Base-by-base conservation (phyloP, 257 asterid genomes). In the Gentiana dahurica region DNA sequence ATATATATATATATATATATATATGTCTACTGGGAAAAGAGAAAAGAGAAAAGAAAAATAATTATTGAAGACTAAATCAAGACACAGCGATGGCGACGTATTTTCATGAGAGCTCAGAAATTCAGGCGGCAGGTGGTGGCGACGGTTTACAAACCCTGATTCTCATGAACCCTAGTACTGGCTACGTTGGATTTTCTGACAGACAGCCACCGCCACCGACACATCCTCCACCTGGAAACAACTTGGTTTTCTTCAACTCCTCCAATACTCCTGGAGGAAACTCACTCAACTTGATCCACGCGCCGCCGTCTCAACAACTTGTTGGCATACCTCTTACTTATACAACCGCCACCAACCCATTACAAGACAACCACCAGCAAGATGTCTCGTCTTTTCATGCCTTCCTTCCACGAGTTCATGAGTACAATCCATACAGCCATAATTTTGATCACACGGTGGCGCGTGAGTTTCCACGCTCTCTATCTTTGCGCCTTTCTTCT, bases 81-180 rank as follows among this genome's bases (percentile, higher is more conserved):
- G 41, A 55, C 15, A 55, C 47, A 64, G 52, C 71, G 66, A 91
- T 91, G 98, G 93, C 86, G 77, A 70, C 93, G 53, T 91, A 87
- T 75, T 91, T 74, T 67, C 89, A 87, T 69, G 95, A 87, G 51
- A 87, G 83, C 65, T 82, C 96, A 1, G 98, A 87, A 62, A 76
- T 87, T 53, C 89, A 78, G 68, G 8, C 46, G 1, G 24, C 24
- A 24, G 81, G 81, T 48, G 71, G 71, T 8, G 86, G 82, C 41
- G 96, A 91, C 50, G 96, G 96, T 0, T 68, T 91, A 38, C 98
- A 91, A 59, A 91, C 98, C 38, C 68, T 91, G 75, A 82, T 91
- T 63, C 79, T 91, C 52, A 91, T 91, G 98, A 91, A 91, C 51
- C 98, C 96, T 3, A 41, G 2, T 4, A 77, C 96, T 5, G 78